phyloP scores from a whole-genome alignment of 2,329 filamentous ascomycete genomes.

The Epichloe bromicola region DNA sequence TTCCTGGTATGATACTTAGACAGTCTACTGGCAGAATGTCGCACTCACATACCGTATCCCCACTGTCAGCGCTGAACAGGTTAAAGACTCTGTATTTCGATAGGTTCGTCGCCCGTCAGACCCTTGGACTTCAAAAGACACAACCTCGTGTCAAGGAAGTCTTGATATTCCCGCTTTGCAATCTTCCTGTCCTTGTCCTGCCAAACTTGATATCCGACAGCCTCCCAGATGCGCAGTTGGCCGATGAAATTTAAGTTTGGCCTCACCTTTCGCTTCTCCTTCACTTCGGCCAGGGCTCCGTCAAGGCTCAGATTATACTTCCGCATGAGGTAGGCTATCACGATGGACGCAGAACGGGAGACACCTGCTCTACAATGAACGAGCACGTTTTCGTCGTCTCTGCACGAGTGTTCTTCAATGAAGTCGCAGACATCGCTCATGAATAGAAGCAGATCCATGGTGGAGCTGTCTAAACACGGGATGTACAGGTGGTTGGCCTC shows the following conservation, averaged over 20 bases:
- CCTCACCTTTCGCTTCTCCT: slow-evolving; percentile 1
- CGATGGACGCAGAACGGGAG: neutral
- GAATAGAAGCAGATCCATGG: neutral
- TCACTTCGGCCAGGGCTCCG: neutral
- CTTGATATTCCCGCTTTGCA: neutral
- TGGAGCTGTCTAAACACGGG: neutral
- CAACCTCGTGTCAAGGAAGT: neutral
- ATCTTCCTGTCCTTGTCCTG: neutral
- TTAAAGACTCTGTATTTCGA: neutral
- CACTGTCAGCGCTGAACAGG: no score
- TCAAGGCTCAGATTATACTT: neutral
- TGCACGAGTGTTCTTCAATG: neutral
- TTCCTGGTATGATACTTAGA: no score
- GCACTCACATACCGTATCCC: no score
- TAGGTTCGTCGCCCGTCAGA: neutral
- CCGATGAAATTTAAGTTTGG: neutral
- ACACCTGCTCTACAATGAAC: neutral
- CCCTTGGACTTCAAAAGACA: neutral
- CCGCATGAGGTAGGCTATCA: neutral
- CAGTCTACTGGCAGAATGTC: no score
- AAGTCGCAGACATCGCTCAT: neutral
- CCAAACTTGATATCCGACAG: neutral
- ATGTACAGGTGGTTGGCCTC: neutral
- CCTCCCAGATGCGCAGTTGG: neutral
- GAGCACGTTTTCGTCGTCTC: neutral